Conservation (phyloP, 257 asterid genomes). For the Capsicum pubescens region DNA sequence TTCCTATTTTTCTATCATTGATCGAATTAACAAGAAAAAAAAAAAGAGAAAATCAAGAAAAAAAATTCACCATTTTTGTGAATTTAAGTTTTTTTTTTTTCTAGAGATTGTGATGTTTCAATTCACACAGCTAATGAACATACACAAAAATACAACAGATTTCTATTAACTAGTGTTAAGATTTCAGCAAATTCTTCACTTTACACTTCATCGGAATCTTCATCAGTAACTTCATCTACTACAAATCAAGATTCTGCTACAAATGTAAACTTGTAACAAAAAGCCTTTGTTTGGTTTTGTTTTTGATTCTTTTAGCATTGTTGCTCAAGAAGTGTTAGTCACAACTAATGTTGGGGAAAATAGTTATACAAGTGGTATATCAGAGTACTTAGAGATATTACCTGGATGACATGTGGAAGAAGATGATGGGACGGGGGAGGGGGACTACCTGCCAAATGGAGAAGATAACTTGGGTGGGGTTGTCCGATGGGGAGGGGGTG, state of each 20-base stretch:
- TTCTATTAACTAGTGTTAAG: slow-evolving; percentile 73
- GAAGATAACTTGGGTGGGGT: too few species aligned
- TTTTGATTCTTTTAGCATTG: slow-evolving; percentile 24
- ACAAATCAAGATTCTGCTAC: slow-evolving; percentile 45
- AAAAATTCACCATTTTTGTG: too few species aligned
- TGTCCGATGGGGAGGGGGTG: too few species aligned
- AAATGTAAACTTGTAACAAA: slow-evolving; percentile 32
- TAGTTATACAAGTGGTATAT: slow-evolving; percentile 59
- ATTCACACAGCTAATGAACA: slow-evolving; percentile 79
- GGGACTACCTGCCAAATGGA: too few species aligned
- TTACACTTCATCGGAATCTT: slow-evolving; percentile 43
- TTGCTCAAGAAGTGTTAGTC: slow-evolving; percentile 33
- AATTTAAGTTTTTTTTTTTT: too few species aligned
- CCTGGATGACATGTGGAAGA: slow-evolving; percentile 98
- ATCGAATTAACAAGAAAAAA: too few species aligned
- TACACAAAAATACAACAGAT: slow-evolving; percentile 76
- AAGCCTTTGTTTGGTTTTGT: slow-evolving; percentile 2
- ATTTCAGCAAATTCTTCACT: slow-evolving; percentile 59
- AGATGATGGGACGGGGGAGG: too few species aligned
- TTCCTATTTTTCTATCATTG: too few species aligned
- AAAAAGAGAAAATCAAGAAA: too few species aligned
- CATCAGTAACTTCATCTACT: slow-evolving; percentile 32
- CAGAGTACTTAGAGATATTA: slow-evolving; percentile 75
- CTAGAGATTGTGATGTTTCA: slow-evolving; percentile 67
- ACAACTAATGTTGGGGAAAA: slow-evolving; percentile 29